Percentiles rank a stretch among this genome's conserved stretches.
These are phyloP conservation scores for Citrus hindsii DNA, from an alignment of 345 rosid species.

Conservation along the genomic window DNA sequence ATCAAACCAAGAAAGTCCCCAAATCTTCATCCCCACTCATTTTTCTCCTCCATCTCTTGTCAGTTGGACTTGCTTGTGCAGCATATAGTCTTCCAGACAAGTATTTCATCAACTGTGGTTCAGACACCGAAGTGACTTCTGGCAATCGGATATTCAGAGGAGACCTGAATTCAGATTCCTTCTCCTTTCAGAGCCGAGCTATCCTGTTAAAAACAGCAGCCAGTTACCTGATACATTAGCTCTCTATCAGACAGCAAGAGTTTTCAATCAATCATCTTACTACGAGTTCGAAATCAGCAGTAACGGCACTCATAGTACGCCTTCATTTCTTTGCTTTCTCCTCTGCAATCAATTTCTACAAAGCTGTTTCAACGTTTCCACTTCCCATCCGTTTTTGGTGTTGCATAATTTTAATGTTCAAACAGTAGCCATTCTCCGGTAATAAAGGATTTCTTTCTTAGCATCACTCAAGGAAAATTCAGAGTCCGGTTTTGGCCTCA, in stretches of 20 bases:
- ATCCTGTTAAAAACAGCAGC: not conserved
- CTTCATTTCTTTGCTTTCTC: conserved; percentile 36
- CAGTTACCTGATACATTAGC: not conserved
- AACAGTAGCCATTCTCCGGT: conserved; percentile 8
- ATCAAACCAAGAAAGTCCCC: not conserved
- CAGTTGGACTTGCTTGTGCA: conserved; percentile 6
- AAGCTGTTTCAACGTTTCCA: conserved; percentile 34
- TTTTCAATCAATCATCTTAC: conserved; percentile 28
- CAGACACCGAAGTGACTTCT: conserved; percentile 7
- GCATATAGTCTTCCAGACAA: conserved; percentile 28
- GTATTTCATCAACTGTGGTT: conserved; percentile 64
- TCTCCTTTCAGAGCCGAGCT: conserved; percentile 11
- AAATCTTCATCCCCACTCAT: conserved; percentile 9
- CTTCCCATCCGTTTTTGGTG: conserved; percentile 25
- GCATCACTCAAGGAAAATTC: conserved; percentile 16
- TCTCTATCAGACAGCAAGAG: conserved; percentile 50
- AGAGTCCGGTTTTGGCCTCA: conserved; percentile 33
- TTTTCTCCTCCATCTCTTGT: conserved; percentile 12
- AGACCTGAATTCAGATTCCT: conserved; percentile 26
- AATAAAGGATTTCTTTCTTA: conserved; percentile 47
- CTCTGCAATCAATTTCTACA: conserved; percentile 23
- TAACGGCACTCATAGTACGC: conserved; percentile 40
- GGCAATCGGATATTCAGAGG: conserved; percentile 21
- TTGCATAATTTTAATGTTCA: conserved; percentile 25
- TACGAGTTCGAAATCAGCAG: conserved; percentile 31